Conservation (phyloP, 345 rosid genomes). For the Syzygium grande region DNA sequence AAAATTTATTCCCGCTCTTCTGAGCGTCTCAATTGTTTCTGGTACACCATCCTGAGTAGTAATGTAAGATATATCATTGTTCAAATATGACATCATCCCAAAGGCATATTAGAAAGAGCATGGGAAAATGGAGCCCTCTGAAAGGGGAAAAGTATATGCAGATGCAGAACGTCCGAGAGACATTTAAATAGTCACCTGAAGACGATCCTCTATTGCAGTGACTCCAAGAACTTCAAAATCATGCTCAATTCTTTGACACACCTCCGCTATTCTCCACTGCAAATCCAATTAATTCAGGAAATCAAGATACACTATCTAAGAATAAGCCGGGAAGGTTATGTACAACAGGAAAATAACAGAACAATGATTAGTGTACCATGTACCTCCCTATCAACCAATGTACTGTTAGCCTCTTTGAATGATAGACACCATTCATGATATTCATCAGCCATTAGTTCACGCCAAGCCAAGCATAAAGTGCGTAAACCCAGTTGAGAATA, state of each 20-base stretch:
- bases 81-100: neutral
- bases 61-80: neutral
- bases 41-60: conserved; percentile 90
- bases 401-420: conserved; percentile 92
- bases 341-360: neutral
- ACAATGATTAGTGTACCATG: conserved; percentile 4
- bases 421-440: conserved; percentile 77
- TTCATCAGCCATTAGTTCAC: conserved; percentile 78
- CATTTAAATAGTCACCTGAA: conserved; percentile 43
- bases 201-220: conserved; percentile 91
- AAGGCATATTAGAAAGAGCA: neutral
- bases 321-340: neutral
- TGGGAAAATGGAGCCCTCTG: neutral
- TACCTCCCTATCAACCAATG: conserved; percentile 97
- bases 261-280: conserved; percentile 99
- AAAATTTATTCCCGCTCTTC: conserved; percentile 96
- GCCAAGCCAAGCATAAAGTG: conserved; percentile 93
- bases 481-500: conserved; percentile 92
- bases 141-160: neutral
- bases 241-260: conserved; percentile 75
- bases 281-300: conserved; percentile 16
- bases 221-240: conserved; percentile 91
- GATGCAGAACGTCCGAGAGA: neutral
- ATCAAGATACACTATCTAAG: conserved; percentile 8
- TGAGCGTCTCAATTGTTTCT: conserved; percentile 82